A percentile compares a stretch with the other conserved stretches of the same genome.
Evolutionary conservation across 2,329 filamentous ascomycete species (phyloP).

Genomic region (Microdochium bolleyi): DNA sequence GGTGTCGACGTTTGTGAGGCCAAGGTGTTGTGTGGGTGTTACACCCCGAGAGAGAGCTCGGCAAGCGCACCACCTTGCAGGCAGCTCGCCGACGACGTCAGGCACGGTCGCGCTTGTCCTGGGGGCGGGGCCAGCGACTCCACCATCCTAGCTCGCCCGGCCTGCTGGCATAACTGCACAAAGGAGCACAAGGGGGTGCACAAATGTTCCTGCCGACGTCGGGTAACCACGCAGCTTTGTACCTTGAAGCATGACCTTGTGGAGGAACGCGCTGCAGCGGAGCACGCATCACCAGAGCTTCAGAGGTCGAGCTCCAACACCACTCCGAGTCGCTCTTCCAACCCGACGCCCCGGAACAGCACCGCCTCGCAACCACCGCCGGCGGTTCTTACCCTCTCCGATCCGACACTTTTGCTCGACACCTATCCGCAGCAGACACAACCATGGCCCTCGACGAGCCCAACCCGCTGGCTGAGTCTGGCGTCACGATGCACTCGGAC

Average conservation of each 20-base stretch:
- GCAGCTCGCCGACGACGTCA: background rate
- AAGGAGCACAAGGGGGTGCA: background rate
- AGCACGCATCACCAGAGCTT: background rate
- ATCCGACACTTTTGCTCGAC: background rate
- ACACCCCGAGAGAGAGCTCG: no score
- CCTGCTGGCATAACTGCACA: background rate
- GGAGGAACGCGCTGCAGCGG: background rate
- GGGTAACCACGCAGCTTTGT: background rate
- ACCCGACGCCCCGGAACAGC: background rate
- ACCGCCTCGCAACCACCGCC: background rate
- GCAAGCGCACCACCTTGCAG: background rate
- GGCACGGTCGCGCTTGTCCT: background rate
- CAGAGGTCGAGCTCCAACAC: background rate
- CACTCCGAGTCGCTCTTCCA: no score
- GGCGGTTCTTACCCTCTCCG: background rate
- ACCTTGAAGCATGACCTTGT: no score
- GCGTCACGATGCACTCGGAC: constrained; percentile 73
- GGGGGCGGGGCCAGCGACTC: background rate
- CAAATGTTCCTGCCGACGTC: background rate
- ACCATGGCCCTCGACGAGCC: constrained; percentile 46
- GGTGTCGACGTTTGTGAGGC: no score
- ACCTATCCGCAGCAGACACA: constrained; percentile 1
- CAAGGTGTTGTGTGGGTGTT: no score
- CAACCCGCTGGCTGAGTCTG: constrained; percentile 60
- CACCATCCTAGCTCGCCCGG: background rate